Base-by-base conservation (phyloP, 805 yeast genomes). In the Cyberlindnera maritima region DNA sequence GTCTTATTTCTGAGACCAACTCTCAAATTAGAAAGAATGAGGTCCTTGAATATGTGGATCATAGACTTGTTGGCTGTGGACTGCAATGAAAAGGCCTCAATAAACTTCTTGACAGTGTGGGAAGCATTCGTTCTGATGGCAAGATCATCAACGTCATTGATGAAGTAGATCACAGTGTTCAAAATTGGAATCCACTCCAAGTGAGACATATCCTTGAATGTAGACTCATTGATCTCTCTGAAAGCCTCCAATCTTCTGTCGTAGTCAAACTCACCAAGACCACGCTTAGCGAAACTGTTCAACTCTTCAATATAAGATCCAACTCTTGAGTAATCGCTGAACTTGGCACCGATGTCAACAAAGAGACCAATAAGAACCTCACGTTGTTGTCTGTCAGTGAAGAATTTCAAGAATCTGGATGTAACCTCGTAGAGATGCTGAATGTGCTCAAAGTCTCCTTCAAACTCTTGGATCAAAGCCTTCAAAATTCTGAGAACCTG, bases 141-240 rank as follows among this genome's bases (percentile, higher is more conserved):
- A 41, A 85, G 70, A 64, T 92, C 99, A 13, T 80, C 83, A 32
- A 81, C 81, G 57, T 88, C 96, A 47, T 81, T 80, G 47, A 94
- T 77, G 61, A 79, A 87, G 59, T 69, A 89, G 34, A 94, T 70
- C 47, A 81, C 72, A 44, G 81, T 79, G 61, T 84, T 77, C 18
- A 94, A 47, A 3, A 94, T 58, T 3, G 97, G 97, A 10, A 78
- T 54, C 98, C 98, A 94, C 56, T 88, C 88, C 3, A 65, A 36
- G 1, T 77, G 69, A 0, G 77, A 60, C 2, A 86, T 65, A 0
- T 59, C 49, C 6, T 43, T 11, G 59, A 75, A 87, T 3, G 67
- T 54, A 1, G 62, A 63, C 49, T 88, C 94, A 56, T 81, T 86
- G 43, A 92, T 71, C 15, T 58, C 60, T 44, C 80, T 78, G 63